Evolutionary conservation across 192 early-diverging fungal genomes (phyloP), one percentile per base, ranked within the genome.

Genomic region (Coemansia sp.): DNA sequence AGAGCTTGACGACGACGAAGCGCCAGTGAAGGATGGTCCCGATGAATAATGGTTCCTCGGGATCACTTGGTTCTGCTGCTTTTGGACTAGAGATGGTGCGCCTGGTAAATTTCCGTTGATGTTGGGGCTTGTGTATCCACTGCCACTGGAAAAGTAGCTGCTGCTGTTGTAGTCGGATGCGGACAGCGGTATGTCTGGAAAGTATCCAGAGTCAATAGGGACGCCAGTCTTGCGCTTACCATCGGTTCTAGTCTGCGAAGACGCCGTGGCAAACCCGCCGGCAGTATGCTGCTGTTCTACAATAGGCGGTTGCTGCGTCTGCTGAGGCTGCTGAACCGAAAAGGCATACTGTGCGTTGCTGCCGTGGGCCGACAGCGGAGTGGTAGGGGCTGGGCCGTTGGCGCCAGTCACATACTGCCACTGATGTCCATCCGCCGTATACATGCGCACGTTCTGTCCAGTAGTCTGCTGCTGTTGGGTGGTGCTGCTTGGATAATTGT

Each of bases 181-280:
- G 17, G 63, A 52, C 14, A 59, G 22, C 10, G 65, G 49, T 17
- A 65, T 8, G 14, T 79, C 76, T 4, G 76, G 76, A 59, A 79
- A 79, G 54, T 74, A 79, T 5, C 76, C 76, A 36, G 71, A 74
- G 61, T 79, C 76, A 6, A 73, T 62, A 14, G 66, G 75, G 4
- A 48, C 67, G 22, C 69, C 69, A 35, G 64, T 63, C 61, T 78
- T 72, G 67, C 76, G 76, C 71, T 78, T 78, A 46, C 65, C 60
- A 59, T 71, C 62, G 32, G 33, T 41, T 13, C 62, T 59, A 3
- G 62, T 19, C 56, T 76, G 74, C 43, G 49, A 64, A 23, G 42
- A n/a, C n/a, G 57, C 49, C 42, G 46, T 46, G n/a, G 57, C 58
- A 40, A 19, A 25, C 10, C 57, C 46, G 46, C 34, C 35, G 38